Base-by-base conservation (phyloP, 768 basidiomycete species). In the Phaffia australis region DNA sequence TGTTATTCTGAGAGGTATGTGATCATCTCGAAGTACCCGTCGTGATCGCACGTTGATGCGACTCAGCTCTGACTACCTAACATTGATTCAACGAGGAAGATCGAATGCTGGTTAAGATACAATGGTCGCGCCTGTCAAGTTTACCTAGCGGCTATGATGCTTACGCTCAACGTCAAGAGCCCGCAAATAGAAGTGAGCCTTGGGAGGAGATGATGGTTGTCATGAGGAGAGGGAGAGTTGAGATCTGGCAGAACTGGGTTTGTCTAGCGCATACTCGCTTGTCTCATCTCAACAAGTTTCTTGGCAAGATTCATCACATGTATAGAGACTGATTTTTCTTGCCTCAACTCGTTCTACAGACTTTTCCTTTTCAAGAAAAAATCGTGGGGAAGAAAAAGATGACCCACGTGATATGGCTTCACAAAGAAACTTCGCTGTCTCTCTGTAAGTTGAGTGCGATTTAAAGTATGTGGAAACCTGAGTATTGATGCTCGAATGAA, bases 201-300 rank as follows among this genome's bases (percentile, higher is more conserved):
- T 69, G 67, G 67, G 63, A 69, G 57, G 67, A 69, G 67, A 58
- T 57, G 32, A 56, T 69, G 9, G 67, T 69, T 15, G 67, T 69
- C 25, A 25, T 69, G 19, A 63, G 61, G 50, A 60, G 59, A 46
- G 67, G 67, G 6, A 27, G 49, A 0, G 67, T 69, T 19, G 67
- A 69, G 51, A 63, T 69, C 7, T 69, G 61, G 61, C 62, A 69
- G 35, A 62, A 69, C 23, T 69, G 67, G 60, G 66, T 58, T 35
- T 15, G 66, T 68, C 15, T 23, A 21, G 29, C 29, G 7, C 46
- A n/a, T 35, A 9, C 16, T 42, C 35, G 4, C 35, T 5, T 42
- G 6, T 5, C 35, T 60, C 23, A 16, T 21, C 19, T 60, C 47
- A 32, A 42, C 48, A 16, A 11, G 32, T 14, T 35, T 18, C 1